Percentiles rank a stretch among this genome's conserved stretches.
Evolutionary conservation across 1,284 basidiomycete species (phyloP).

Genomic region (Prillingera fragicola): DNA sequence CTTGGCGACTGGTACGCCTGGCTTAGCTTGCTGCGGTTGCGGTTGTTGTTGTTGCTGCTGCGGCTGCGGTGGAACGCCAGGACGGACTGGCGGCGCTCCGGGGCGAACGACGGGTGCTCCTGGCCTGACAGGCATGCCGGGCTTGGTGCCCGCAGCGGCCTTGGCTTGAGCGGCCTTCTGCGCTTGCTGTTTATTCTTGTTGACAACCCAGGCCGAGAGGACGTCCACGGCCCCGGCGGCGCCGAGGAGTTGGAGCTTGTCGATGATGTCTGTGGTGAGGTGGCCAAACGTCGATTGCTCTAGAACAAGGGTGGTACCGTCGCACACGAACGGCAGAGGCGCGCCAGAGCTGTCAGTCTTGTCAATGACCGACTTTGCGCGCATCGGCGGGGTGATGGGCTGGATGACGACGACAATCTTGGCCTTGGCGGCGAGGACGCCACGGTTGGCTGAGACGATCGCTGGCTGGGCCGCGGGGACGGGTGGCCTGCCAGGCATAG

Average conservation of each 20-base stretch:
- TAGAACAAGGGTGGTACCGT: conserved; percentile 37
- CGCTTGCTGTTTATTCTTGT: conserved; percentile 40
- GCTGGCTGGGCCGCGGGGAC: conserved; percentile 8
- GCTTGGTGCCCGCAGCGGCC: conserved; percentile 8
- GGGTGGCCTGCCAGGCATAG: conserved; percentile 10
- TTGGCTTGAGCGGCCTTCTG: conserved; percentile 25
- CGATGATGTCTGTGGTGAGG: conserved; percentile 38
- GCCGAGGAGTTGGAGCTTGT: conserved; percentile 38
- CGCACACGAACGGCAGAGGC: conserved; percentile 41
- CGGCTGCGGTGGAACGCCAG: not conserved
- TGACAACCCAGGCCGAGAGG: conserved; percentile 41
- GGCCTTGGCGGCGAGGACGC: conserved; percentile 32
- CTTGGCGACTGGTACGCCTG: not conserved
- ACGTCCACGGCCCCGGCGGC: conserved; percentile 41
- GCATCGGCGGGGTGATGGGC: conserved; percentile 36
- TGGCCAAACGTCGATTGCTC: conserved; percentile 42
- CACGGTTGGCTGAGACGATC: conserved; percentile 24
- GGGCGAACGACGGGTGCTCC: not conserved
- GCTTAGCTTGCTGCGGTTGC: not conserved
- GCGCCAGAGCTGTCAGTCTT: conserved; percentile 35
- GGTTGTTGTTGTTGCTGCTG: not conserved
- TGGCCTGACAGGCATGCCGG: conserved; percentile 4
- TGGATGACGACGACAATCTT: conserved; percentile 40
- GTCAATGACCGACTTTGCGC: conserved; percentile 35
- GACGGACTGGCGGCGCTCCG: conserved; percentile 1